phyloP scores from a whole-genome alignment of 2,329 filamentous ascomycete species.

The Dryadomyces sulphureus region DNA sequence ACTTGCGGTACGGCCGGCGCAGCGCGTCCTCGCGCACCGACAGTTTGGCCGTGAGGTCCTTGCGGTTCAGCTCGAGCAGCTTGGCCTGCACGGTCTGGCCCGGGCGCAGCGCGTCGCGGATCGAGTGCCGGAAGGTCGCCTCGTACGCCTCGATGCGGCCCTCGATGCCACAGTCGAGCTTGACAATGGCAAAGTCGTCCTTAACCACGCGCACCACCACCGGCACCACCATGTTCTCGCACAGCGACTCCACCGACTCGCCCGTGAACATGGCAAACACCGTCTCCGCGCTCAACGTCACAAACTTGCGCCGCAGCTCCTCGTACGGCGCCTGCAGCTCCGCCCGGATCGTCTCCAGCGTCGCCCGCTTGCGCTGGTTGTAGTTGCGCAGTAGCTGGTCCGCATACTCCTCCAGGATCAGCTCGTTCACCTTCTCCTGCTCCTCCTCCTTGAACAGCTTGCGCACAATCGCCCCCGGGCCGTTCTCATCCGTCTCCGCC shows the following conservation, averaged over 20 bases:
- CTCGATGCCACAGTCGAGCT: constrained; percentile 87
- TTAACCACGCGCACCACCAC: constrained; percentile 80
- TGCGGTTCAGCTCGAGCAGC: constrained; percentile 74
- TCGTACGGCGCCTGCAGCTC: constrained; percentile 90
- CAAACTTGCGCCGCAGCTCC: constrained; percentile 74
- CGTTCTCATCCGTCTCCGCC: constrained; percentile 80
- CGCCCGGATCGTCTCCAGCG: constrained; percentile 86
- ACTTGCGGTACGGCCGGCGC: constrained; percentile 54
- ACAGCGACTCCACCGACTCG: constrained; percentile 71
- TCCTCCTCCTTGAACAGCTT: constrained; percentile 91
- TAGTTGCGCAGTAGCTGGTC: constrained; percentile 89
- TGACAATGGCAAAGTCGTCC: constrained; percentile 84
- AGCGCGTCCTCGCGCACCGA: constrained; percentile 73
- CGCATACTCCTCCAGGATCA: constrained; percentile 92
- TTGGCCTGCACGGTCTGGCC: constrained; percentile 84
- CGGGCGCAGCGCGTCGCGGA: constrained; percentile 58
- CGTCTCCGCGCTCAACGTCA: constrained; percentile 54
- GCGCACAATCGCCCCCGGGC: constrained; percentile 76
- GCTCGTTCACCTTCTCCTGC: constrained; percentile 88
- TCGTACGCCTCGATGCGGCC: constrained; percentile 74
- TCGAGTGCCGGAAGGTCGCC: constrained; percentile 56
- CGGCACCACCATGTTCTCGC: constrained; percentile 83
- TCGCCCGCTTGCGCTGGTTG: constrained; percentile 87
- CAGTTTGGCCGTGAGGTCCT: constrained; percentile 69
- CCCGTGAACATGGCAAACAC: constrained; percentile 95